phyloP scores from a whole-genome alignment of 2,329 filamentous ascomycete species.

The Colletotrichum godetiae region DNA sequence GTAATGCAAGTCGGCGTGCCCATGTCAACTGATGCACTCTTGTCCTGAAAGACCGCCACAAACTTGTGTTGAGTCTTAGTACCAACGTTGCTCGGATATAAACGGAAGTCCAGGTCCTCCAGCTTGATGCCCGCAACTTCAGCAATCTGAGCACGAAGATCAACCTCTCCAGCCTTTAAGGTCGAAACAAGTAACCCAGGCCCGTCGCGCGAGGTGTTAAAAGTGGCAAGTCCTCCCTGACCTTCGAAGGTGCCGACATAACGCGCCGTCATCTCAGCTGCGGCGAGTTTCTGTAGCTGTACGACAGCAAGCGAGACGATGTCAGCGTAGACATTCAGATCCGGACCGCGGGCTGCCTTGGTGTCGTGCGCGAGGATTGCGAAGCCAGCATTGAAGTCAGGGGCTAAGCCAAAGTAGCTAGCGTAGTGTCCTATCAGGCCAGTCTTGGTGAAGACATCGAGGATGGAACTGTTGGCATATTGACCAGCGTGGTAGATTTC shows the following conservation, averaged over 20 bases:
- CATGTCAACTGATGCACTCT: slow-evolving; percentile 42
- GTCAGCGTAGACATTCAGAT: slow-evolving; percentile 48
- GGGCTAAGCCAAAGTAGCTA: slow-evolving; percentile 41
- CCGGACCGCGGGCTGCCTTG: slow-evolving; percentile 38
- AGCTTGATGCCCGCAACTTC: slow-evolving; percentile 37
- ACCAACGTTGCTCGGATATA: slow-evolving; percentile 46
- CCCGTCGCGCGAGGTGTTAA: slow-evolving; percentile 32
- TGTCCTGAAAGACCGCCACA: slow-evolving; percentile 45
- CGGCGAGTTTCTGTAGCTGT: slow-evolving; percentile 35
- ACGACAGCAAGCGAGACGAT: slow-evolving; percentile 41
- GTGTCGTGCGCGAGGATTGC: slow-evolving; percentile 48
- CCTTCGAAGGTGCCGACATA: slow-evolving; percentile 35
- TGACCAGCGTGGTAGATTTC: slow-evolving; percentile 45
- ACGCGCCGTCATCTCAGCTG: slow-evolving; percentile 31
- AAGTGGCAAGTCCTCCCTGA: not conserved
- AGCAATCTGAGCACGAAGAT: slow-evolving; percentile 39
- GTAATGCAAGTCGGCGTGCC: slow-evolving; percentile 49
- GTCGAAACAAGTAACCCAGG: slow-evolving; percentile 41
- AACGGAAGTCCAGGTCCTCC: slow-evolving; percentile 41
- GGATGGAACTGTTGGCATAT: slow-evolving; percentile 37
- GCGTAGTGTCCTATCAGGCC: slow-evolving; percentile 44
- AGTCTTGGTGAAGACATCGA: slow-evolving; percentile 43
- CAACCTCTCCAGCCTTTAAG: slow-evolving; percentile 28
- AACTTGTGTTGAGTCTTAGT: slow-evolving; percentile 40
- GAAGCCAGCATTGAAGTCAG: slow-evolving; percentile 44